Evolutionary conservation across 352 stramenopile genomes (phyloP).

Genomic region (Aphanomyces cochlioides): DNA sequence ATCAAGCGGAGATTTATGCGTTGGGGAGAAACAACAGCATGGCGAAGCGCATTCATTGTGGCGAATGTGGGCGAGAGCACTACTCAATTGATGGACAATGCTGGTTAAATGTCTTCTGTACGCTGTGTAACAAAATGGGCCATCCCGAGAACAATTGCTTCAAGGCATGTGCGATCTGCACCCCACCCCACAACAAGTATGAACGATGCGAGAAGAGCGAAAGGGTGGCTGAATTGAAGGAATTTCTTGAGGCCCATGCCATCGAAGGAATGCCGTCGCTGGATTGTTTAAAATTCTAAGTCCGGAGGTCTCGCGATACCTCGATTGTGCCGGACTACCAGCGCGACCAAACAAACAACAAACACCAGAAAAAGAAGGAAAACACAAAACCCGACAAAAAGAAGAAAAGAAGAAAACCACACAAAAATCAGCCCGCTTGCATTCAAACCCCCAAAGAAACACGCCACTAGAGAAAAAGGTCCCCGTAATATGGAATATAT

Average conservation of each 20-base stretch:
- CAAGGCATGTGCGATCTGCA: neutral
- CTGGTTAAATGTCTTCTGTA: neutral
- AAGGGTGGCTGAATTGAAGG: neutral
- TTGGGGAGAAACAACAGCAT: neutral
- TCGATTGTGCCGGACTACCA: neutral
- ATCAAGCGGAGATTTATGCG: neutral
- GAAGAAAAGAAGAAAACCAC: neutral
- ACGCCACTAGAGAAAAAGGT: slow-evolving; percentile 7
- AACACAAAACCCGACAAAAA: neutral
- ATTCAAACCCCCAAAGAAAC: neutral
- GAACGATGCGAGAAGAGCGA: neutral
- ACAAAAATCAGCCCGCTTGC: neutral
- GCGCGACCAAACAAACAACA: neutral
- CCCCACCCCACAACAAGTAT: neutral
- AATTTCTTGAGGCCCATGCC: neutral
- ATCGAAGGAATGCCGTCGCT: neutral
- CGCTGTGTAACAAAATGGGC: neutral
- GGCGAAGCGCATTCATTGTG: neutral
- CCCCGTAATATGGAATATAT: slow-evolving; percentile 3
- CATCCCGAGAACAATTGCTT: slow-evolving; percentile 1
- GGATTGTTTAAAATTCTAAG: slow-evolving; percentile 7
- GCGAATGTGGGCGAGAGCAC: neutral
- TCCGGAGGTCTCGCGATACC: neutral
- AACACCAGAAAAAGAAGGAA: neutral
- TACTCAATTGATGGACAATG: neutral